phyloP scores from a whole-genome alignment of 345 rosid species.

The Melastoma malabathricum region DNA sequence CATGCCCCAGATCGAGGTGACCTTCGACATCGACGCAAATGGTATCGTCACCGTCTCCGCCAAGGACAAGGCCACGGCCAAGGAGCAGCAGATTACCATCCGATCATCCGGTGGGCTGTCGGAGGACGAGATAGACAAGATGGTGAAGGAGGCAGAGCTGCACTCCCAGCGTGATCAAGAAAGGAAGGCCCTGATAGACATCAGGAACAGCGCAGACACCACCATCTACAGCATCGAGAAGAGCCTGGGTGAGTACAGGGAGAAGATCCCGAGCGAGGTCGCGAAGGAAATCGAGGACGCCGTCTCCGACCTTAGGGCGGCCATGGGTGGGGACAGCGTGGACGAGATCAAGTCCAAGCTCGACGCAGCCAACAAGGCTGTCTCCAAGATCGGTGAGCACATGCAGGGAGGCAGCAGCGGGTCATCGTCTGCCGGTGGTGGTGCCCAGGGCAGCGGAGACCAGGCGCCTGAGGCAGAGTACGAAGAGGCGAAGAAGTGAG shows the following conservation, averaged over 20 bases:
- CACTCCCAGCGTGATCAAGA: conserved; percentile 23
- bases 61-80: conserved; percentile 24
- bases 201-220: conserved; percentile 22
- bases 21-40: conserved; percentile 28
- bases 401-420: conserved; percentile 10
- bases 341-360: conserved; percentile 7
- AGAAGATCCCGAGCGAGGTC: conserved; percentile 16
- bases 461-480: conserved; percentile 73
- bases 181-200: conserved; percentile 20
- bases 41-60: conserved; percentile 26
- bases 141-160: conserved; percentile 26
- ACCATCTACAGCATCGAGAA: conserved; percentile 26
- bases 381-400: conserved; percentile 15
- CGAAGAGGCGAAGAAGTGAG: conserved; percentile 70
- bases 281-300: conserved; percentile 23
- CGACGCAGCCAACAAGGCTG: conserved; percentile 9
- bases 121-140: conserved; percentile 21
- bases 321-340: conserved; percentile 9
- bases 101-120: conserved; percentile 26
- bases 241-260: conserved; percentile 24
- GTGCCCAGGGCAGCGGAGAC: conserved; percentile 42
- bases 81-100: conserved; percentile 26
- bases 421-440: conserved; percentile 5
- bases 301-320: conserved; percentile 17
- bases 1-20: conserved; percentile 23